Evolutionary conservation across 2,329 filamentous ascomycete genomes (phyloP), one percentile per base, ranked within the genome.

Genomic region (Alternaria tenuissima): DNA sequence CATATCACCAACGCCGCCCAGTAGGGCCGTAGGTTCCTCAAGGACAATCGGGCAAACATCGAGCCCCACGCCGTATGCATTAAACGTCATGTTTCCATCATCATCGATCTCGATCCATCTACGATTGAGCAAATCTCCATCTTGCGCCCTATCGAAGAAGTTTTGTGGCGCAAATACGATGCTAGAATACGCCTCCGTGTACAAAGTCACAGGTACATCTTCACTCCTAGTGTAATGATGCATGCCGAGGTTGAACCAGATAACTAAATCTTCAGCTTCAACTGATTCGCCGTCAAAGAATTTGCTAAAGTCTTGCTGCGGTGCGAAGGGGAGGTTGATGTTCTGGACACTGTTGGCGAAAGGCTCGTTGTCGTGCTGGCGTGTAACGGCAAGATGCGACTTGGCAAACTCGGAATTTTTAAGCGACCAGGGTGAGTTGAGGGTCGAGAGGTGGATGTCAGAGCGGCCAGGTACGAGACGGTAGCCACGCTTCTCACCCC

Each of bases 401-500:
- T 75, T 78, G 5, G 76, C 72, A 55, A 79, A 78, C 39, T 79
- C 68, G 1, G 69, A 69, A 47, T 76, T 77, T 58, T 72, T 74
- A 42, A 69, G 64, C 14, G 72, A 72, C 64, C 73, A 81, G 7
- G 78, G 77, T 34, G 78, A 81, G 53, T 76, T 68, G 7, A 73
- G 49, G 7, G 73, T 73, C n/a, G 70, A 76, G 16, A 82, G 76
- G 41, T 78, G 76, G 58, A 70, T 70, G 26, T 69, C 52, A 8
- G 64, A 68, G 7, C 60, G 61, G 3, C 68, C 66, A 7, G 68
- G 66, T 5, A 68, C 54, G 52, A 86, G 78, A 20, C 82, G 80
- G 67, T 85, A 88, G 6, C 85, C 86, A 7, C 81, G 80, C 12
- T 77, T 76, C 71, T 86, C 83, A 36, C 86, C 85, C 65, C 81